Conservation (phyloP, 2,329 filamentous ascomycete species). For the Tetracladium maxilliforme region DNA sequence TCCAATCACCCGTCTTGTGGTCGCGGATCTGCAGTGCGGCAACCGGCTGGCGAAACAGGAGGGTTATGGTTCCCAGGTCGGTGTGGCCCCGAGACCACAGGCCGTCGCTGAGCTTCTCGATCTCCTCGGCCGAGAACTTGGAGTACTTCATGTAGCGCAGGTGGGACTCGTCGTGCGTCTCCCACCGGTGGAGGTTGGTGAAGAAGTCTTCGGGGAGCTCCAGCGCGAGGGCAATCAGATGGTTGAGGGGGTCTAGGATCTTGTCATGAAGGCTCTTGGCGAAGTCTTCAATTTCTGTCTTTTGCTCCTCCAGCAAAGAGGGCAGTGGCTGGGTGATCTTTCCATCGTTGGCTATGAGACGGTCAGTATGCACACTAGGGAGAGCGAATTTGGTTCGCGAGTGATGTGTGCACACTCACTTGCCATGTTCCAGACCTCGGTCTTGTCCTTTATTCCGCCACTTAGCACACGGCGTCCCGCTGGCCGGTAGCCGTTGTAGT, state of each 20-base stretch:
- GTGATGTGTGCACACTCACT: too few species aligned
- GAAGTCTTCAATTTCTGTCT: too few species aligned
- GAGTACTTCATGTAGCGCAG: constrained; percentile 46
- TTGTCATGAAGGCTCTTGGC: too few species aligned
- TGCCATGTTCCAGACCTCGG: constrained; percentile 45
- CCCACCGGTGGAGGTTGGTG: constrained; percentile 35
- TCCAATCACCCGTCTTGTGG: constrained; percentile 26
- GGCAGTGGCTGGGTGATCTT: too few species aligned
- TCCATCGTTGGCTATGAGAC: too few species aligned
- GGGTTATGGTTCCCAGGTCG: constrained; percentile 37
- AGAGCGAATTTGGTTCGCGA: too few species aligned
- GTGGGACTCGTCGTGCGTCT: constrained; percentile 36
- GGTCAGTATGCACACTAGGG: too few species aligned
- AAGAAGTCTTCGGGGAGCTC: constrained; percentile 41
- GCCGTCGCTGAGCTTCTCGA: constrained; percentile 22
- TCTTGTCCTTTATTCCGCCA: constrained; percentile 31
- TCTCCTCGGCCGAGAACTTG: constrained; percentile 26
- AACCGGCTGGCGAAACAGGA: constrained; percentile 42
- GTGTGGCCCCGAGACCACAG: too few species aligned
- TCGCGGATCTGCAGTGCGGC: constrained; percentile 37
- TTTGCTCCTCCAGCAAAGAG: too few species aligned
- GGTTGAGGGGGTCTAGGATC: too few species aligned
- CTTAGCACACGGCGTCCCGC: constrained; percentile 1
- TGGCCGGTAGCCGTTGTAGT: constrained; percentile 40
- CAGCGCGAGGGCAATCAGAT: constrained; percentile 39